These are phyloP conservation scores for Xylaria sp. DNA, from an alignment of 495 filamentous ascomycete species.

Conservation along the genomic window DNA sequence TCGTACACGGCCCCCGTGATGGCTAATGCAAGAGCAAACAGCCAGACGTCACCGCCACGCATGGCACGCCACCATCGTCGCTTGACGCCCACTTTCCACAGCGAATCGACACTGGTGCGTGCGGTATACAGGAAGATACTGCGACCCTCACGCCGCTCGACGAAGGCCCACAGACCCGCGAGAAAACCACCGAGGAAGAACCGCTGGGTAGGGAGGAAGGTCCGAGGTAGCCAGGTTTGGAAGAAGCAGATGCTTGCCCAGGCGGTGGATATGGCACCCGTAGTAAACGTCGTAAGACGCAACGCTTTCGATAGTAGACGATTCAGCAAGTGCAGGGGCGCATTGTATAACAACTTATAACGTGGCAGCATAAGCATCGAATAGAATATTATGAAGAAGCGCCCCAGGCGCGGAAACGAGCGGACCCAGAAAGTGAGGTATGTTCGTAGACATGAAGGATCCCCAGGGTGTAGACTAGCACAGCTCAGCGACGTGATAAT, in stretches of 20 bases:
- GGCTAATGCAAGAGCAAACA: slow-evolving; percentile 80
- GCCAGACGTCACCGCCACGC: slow-evolving; percentile 78
- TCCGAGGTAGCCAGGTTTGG: slow-evolving; percentile 75
- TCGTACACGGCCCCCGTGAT: slow-evolving; percentile 82
- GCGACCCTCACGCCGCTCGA: slow-evolving; percentile 68
- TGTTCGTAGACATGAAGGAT: slow-evolving; percentile 85
- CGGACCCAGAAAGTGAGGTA: slow-evolving; percentile 83
- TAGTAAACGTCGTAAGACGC: slow-evolving; percentile 74
- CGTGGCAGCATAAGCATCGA: slow-evolving; percentile 69
- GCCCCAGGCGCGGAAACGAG: slow-evolving; percentile 78
- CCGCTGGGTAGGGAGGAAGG: slow-evolving; percentile 76
- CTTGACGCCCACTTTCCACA: slow-evolving; percentile 93
- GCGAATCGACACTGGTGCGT: slow-evolving; percentile 73
- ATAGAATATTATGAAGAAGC: slow-evolving; percentile 75
- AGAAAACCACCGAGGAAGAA: slow-evolving; percentile 89
- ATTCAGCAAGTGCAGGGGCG: slow-evolving; percentile 70
- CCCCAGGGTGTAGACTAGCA: slow-evolving; percentile 86
- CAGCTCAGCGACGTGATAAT: slow-evolving; percentile 83
- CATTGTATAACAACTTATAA: slow-evolving; percentile 67
- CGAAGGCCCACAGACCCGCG: slow-evolving; percentile 81
- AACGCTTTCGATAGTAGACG: slow-evolving; percentile 67
- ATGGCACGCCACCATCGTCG: slow-evolving; percentile 80
- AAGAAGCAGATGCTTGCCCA: slow-evolving; percentile 92
- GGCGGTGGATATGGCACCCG: slow-evolving; percentile 75
- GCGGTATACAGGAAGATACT: slow-evolving; percentile 74